phyloP scores from a whole-genome alignment of 345 rosid species.

The Psidium guajava region DNA sequence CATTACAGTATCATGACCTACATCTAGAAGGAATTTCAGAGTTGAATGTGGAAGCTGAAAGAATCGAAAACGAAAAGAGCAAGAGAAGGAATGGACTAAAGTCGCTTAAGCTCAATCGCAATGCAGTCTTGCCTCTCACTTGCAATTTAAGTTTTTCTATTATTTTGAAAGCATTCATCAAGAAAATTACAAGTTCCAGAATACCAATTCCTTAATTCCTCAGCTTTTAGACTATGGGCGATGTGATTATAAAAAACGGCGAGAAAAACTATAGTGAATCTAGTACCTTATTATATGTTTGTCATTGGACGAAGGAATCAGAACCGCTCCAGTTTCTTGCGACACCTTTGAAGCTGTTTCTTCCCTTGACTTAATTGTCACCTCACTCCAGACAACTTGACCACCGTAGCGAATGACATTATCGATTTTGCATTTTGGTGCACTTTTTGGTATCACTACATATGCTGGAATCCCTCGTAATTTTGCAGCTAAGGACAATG shows the following conservation, averaged over 20 bases:
- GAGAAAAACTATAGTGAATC: neutral
- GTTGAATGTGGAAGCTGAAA: neutral
- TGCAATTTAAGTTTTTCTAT: neutral
- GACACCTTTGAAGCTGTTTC: conserved; percentile 39
- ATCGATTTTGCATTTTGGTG: conserved; percentile 83
- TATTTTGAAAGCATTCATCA: neutral
- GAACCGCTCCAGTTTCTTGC: conserved; percentile 72
- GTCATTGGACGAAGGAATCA: conserved; percentile 77
- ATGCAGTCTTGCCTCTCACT: neutral
- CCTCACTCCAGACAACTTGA: conserved; percentile 62
- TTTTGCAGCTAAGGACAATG: conserved; percentile 86
- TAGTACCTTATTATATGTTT: conserved; percentile 60
- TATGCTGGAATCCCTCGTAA: conserved; percentile 59
- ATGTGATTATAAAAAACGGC: neutral
- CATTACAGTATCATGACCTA: neutral
- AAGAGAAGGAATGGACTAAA: neutral
- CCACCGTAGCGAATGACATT: conserved; percentile 82
- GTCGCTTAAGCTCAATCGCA: neutral
- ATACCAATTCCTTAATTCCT: neutral
- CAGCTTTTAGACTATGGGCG: neutral
- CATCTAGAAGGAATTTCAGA: neutral
- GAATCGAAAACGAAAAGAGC: neutral
- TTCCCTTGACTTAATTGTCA: conserved; percentile 62
- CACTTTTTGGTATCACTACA: conserved; percentile 73
- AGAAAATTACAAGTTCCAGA: neutral